Percentiles rank a stretch among this genome's conserved stretches.
These are phyloP conservation scores for Penicillium sumatraense DNA, from an alignment of 2,329 filamentous ascomycete species.

Conservation along the genomic window DNA sequence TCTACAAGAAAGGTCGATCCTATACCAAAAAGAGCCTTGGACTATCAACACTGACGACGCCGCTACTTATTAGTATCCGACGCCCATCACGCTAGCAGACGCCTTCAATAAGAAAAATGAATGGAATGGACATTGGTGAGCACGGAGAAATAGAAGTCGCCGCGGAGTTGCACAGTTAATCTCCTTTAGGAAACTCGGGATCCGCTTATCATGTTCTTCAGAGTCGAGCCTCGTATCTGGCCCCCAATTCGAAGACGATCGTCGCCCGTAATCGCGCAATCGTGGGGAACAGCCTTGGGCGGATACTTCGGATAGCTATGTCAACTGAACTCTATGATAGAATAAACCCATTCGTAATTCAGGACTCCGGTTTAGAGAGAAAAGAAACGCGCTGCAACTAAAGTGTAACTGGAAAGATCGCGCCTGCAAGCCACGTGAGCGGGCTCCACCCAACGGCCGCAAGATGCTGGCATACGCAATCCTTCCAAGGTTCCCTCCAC, in stretches of 20 bases:
- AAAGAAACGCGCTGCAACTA: too few species aligned
- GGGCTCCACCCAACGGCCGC: constrained; percentile 22
- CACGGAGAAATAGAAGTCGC: not conserved
- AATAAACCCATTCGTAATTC: too few species aligned
- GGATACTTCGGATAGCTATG: not conserved
- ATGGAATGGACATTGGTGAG: not conserved
- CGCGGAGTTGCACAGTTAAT: not conserved
- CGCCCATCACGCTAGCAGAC: not conserved
- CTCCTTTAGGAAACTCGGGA: not conserved
- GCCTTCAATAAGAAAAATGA: not conserved
- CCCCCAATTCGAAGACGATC: not conserved
- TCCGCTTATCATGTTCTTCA: not conserved
- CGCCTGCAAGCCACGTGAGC: constrained; percentile 22
- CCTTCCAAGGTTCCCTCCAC: not conserved
- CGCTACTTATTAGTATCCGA: not conserved
- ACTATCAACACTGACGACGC: not conserved
- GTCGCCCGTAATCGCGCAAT: not conserved
- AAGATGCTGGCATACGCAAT: constrained; percentile 19
- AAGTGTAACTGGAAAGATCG: too few species aligned
- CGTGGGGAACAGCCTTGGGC: not conserved
- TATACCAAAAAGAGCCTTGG: not conserved
- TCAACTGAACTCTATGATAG: too few species aligned
- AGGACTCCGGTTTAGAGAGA: too few species aligned
- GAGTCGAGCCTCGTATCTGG: constrained; percentile 1
- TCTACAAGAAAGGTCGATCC: not conserved